These are phyloP conservation scores for Yamadazyma triangularis DNA, from an alignment of 1,139 yeast species.

Conservation along the genomic window DNA sequence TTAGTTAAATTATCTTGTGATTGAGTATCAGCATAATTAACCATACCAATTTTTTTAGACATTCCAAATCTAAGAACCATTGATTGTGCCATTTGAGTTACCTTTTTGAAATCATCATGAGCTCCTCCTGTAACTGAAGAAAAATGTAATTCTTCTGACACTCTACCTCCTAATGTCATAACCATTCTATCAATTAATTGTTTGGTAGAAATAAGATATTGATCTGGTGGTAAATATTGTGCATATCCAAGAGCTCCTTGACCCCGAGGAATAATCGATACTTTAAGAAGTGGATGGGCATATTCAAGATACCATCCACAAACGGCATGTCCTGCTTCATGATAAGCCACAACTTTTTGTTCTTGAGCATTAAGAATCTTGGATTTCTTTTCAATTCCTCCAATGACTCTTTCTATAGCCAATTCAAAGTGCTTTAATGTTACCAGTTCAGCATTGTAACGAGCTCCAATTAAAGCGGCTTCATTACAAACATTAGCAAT, in stretches of 20 bases:
- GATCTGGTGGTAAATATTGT: conserved; percentile 93
- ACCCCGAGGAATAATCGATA: conserved; percentile 94
- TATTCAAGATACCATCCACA: conserved; percentile 92
- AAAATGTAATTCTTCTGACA: conserved; percentile 89
- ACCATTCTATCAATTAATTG: conserved; percentile 89
- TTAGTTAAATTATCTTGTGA: conserved; percentile 70
- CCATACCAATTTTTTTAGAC: conserved; percentile 80
- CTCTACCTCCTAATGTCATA: conserved; percentile 96
- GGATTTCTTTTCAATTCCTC: conserved; percentile 90
- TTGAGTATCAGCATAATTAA: conserved; percentile 54
- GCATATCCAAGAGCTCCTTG: conserved; percentile 98
- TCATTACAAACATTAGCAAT: conserved; percentile 96
- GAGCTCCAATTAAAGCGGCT: conserved; percentile 94
- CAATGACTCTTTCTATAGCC: conserved; percentile 96
- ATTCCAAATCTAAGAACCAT: conserved; percentile 93
- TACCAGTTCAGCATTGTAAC: conserved; percentile 65
- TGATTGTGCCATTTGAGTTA: conserved; percentile 88
- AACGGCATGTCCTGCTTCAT: conserved; percentile 98
- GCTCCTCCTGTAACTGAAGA: conserved; percentile 92
- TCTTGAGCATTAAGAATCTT: conserved; percentile 80
- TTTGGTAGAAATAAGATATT: conserved; percentile 70
- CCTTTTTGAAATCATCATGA: conserved; percentile 92
- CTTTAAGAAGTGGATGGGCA: conserved; percentile 93
- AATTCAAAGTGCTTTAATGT: conserved; percentile 80
- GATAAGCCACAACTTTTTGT: conserved; percentile 87